phyloP scores from a whole-genome alignment of 805 yeast species.

The Metschnikowia koreensis region DNA sequence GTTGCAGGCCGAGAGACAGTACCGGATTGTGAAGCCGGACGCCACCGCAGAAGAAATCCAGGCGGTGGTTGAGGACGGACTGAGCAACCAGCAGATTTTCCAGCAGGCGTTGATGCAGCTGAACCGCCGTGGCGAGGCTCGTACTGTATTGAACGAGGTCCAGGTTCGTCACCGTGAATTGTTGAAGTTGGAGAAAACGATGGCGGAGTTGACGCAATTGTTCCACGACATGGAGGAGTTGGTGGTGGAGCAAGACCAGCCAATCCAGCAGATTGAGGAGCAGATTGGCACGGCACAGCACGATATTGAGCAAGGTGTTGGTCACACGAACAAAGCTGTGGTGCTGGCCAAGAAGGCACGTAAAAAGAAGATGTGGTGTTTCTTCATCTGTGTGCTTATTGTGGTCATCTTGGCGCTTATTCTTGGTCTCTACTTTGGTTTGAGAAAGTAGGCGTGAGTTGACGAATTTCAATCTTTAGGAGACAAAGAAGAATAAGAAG shows the following conservation, averaged over 20 bases:
- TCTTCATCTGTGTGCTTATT: conserved; percentile 58
- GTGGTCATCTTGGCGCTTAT: conserved; percentile 64
- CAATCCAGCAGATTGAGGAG: conserved; percentile 77
- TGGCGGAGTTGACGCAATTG: conserved; percentile 92
- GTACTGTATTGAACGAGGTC: conserved; percentile 92
- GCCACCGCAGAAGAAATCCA: conserved; percentile 82
- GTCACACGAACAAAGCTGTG: conserved; percentile 89
- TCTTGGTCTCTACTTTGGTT: conserved; percentile 59
- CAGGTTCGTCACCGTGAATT: conserved; percentile 94
- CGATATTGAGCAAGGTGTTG: conserved; percentile 91
- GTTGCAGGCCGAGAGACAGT: conserved; percentile 89
- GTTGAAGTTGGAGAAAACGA: conserved; percentile 89
- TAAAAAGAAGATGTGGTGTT: conserved; percentile 86
- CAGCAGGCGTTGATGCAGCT: conserved; percentile 87
- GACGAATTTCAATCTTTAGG: no score
- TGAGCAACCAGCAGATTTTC: conserved; percentile 86
- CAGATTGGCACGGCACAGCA: conserved; percentile 80
- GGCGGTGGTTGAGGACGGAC: conserved; percentile 75
- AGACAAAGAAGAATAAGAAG: no score
- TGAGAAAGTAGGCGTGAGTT: conserved; percentile 8
- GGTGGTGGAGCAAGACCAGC: conserved; percentile 92
- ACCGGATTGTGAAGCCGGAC: conserved; percentile 81
- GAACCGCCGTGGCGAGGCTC: conserved; percentile 90
- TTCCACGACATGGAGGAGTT: conserved; percentile 95
- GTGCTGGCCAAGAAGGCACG: conserved; percentile 85